Base-by-base conservation (phyloP, 352 stramenopile species). In the Pythium guiyangense region DNA sequence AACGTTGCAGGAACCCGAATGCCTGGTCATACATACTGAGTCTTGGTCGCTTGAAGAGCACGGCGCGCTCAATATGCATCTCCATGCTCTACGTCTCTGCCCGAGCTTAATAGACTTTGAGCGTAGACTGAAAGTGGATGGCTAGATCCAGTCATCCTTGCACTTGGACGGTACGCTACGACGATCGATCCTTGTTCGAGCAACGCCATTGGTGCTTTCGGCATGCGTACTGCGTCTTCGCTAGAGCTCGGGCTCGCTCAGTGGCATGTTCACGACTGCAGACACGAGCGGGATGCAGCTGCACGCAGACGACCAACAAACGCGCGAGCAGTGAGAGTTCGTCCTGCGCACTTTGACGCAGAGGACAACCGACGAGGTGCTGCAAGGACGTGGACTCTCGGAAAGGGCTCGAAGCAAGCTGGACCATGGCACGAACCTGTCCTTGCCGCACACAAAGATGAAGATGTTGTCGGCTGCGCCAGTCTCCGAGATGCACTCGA, bases 391-490 rank as follows among this genome's bases (percentile, higher is more conserved):
- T 37, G 31, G 12, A 22, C 22, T 22, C 39, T 22, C 39, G 12
- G 15, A 6, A 14, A 29, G 29, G 37, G 11, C 9, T 27, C 12
- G 26, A 10, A 17, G n/a, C 35, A 49, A 25, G 15, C 49, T 20
- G 17, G 27, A 11, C 15, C 3, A 26, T 17, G 2, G 44, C 26
- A 29, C 10, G n/a, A 27, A 90, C 84, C 82, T 91, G 53, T 92
- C 79, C 64, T 93, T 91, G 57, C 81, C 71, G 62, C 84, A 93
- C 1, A 93, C 77, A 52, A 89, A 92, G 57, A 93, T 86, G 59
- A 72, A 90, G 54, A 93, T 62, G 54, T 73, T 88, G 62, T 92
- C 84, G 35, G 84, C 79, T 12, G 81, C 84, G 0, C 79, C 76
- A 0, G 69, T 69, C 54, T 89, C 75, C 10, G 76, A 88, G 56